Conservation (phyloP, 2,329 filamentous ascomycete genomes). For the Colletotrichum tabaci region DNA sequence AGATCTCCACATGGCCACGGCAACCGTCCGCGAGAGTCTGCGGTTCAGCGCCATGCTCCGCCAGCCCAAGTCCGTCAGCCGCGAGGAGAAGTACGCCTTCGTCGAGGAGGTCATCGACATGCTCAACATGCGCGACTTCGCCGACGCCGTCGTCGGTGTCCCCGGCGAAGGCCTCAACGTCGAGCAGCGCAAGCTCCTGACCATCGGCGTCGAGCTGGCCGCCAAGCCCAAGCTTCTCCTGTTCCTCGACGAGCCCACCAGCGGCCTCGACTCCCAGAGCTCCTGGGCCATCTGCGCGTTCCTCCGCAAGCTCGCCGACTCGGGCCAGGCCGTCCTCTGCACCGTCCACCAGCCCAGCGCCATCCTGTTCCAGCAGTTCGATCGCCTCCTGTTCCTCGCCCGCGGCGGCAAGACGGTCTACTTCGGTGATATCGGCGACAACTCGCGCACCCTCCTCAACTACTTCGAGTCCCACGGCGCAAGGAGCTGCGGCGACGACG, state of each 20-base stretch:
- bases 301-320: slow-evolving; percentile 72
- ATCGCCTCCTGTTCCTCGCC: slow-evolving; percentile 75
- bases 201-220: slow-evolving; percentile 73
- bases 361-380: slow-evolving; percentile 69
- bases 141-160: slow-evolving; percentile 75
- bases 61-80: slow-evolving; percentile 68
- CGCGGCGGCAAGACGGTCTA: slow-evolving; percentile 78
- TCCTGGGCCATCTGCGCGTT: slow-evolving; percentile 76
- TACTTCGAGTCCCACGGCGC: slow-evolving; percentile 79
- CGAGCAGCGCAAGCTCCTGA: slow-evolving; percentile 74
- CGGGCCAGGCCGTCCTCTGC: slow-evolving; percentile 67
- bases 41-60: slow-evolving; percentile 71
- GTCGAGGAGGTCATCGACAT: slow-evolving; percentile 77
- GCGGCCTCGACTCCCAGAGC: slow-evolving; percentile 74
- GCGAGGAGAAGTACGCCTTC: slow-evolving; percentile 71
- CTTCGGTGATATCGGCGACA: slow-evolving; percentile 76
- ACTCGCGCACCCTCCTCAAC: slow-evolving; percentile 69
- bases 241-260: slow-evolving; percentile 74
- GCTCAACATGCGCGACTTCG: slow-evolving; percentile 77
- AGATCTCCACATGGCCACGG: slow-evolving; percentile 70
- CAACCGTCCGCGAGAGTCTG: slow-evolving; percentile 69
- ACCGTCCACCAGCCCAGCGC: slow-evolving; percentile 71
- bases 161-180: slow-evolving; percentile 74
- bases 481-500: slow-evolving; percentile 69
- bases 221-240: slow-evolving; percentile 71